Evolutionary conservation across 139 green algal species (phyloP).

Genomic region (Parachlorella kessleri): DNA sequence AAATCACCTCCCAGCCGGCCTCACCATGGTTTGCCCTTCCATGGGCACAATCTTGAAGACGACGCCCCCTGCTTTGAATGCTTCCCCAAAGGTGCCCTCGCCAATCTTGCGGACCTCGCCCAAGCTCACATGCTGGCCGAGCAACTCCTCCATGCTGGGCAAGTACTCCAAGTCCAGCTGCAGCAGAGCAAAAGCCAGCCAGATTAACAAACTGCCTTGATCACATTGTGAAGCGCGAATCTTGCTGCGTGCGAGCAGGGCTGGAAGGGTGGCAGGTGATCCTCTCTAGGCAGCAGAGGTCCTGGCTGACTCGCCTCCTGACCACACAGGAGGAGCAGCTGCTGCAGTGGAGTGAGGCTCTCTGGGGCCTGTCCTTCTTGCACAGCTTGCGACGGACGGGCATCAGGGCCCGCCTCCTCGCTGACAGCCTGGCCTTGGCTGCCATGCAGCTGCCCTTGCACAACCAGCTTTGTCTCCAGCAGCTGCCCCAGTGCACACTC

Average conservation of each 20-base stretch:
- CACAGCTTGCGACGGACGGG: no score
- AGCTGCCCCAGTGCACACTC: no score
- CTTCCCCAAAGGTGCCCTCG: conserved; percentile 95
- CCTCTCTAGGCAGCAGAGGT: no score
- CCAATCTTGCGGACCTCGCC: conserved; percentile 65
- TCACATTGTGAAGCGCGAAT: not conserved
- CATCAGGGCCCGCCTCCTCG: no score
- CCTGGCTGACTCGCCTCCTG: conserved; percentile 59
- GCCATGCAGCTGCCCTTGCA: no score
- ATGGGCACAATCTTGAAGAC: conserved; percentile 97
- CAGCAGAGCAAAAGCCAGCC: not conserved
- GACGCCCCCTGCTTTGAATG: conserved; percentile 60
- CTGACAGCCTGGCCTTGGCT: no score
- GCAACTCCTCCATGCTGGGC: conserved; percentile 61
- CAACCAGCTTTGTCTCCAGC: no score
- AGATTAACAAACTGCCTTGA: not conserved
- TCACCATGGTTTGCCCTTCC: conserved; percentile 66
- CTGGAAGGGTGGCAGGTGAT: no score
- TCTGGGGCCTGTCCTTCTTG: no score
- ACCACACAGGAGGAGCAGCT: conserved; percentile 70
- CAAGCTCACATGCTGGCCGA: conserved; percentile 55
- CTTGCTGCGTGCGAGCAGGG: no score
- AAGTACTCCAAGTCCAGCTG: conserved; percentile 28
- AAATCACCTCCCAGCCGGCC: no score
- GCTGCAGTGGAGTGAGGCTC: conserved; percentile 57